A percentile compares a stretch with the other conserved stretches of the same genome.
These are phyloP conservation scores for Hymenoscyphus infarciens DNA, from an alignment of 2,329 filamentous ascomycete genomes.

Conservation along the genomic window DNA sequence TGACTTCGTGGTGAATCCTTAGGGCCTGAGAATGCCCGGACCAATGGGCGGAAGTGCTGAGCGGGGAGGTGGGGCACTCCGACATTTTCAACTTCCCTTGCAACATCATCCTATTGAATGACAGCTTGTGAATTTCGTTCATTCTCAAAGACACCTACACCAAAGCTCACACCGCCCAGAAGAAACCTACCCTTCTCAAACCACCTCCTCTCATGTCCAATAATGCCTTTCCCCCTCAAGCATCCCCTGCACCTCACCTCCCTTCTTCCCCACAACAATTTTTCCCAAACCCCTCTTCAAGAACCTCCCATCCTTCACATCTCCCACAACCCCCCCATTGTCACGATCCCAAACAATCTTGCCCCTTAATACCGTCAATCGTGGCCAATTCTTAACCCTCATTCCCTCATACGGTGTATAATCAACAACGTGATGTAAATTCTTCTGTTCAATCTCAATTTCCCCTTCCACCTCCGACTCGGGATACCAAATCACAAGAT, in stretches of 20 bases:
- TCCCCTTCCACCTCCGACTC: constrained; percentile 15
- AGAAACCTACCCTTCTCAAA: too few species aligned
- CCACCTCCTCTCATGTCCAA: too few species aligned
- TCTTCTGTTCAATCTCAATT: constrained; percentile 21
- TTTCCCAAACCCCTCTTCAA: constrained; percentile 23
- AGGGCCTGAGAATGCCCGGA: too few species aligned
- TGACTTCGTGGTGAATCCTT: too few species aligned
- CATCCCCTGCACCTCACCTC: constrained; percentile 23
- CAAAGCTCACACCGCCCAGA: too few species aligned
- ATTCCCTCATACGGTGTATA: constrained; percentile 28
- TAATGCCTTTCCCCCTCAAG: constrained; percentile 19
- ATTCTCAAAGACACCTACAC: too few species aligned
- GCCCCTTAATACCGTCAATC: constrained; percentile 25
- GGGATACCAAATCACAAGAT: constrained; percentile 28
- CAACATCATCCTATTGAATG: too few species aligned
- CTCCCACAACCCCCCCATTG: constrained; percentile 20
- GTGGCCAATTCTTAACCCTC: constrained; percentile 26
- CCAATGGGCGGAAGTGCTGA: too few species aligned
- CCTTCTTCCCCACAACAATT: constrained; percentile 24
- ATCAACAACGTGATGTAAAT: constrained; percentile 27
- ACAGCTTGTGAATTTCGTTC: too few species aligned
- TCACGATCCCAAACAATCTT: constrained; percentile 27
- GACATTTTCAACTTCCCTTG: too few species aligned
- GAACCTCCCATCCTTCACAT: constrained; percentile 21
- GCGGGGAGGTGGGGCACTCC: too few species aligned